Evolutionary conservation across 2,329 filamentous ascomycete species (phyloP).

Genomic region (Intubia oerlemansii): DNA sequence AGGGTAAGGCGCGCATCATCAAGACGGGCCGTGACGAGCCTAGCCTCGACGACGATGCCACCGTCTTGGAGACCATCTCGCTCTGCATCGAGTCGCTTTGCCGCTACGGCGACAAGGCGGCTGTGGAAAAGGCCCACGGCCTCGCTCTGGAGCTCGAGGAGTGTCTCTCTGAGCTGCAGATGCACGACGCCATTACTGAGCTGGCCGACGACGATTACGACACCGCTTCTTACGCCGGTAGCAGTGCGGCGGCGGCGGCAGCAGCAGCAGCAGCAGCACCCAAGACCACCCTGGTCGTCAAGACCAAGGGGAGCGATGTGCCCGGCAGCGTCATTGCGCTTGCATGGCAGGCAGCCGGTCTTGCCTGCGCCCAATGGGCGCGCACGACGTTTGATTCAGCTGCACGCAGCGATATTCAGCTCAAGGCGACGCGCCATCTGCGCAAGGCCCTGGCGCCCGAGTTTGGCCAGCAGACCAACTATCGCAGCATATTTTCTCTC

Average conservation of each 20-base stretch:
- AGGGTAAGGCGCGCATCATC: slow-evolving; percentile 63
- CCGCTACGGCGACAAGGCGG: slow-evolving; percentile 52
- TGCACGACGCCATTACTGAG: slow-evolving; percentile 12
- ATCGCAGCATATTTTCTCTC: slow-evolving; percentile 61
- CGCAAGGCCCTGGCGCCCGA: slow-evolving; percentile 50
- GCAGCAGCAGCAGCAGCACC: not conserved
- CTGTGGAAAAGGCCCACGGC: slow-evolving; percentile 58
- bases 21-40: slow-evolving; percentile 53
- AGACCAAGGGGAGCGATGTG: slow-evolving; percentile 14
- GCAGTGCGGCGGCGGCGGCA: not conserved
- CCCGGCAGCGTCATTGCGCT: slow-evolving; percentile 39
- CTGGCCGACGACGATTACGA: slow-evolving; percentile 8
- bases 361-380: slow-evolving; percentile 76
- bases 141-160: slow-evolving; percentile 51
- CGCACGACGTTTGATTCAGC: slow-evolving; percentile 57
- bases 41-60: slow-evolving; percentile 58
- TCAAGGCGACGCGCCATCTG: slow-evolving; percentile 55
- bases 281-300: slow-evolving; percentile 8
- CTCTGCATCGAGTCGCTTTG: slow-evolving; percentile 66
- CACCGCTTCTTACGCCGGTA: too few species aligned
- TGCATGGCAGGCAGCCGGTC: slow-evolving; percentile 67
- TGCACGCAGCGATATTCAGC: slow-evolving; percentile 49
- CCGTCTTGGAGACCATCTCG: slow-evolving; percentile 55
- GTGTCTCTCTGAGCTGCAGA: slow-evolving; percentile 43
- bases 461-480: slow-evolving; percentile 41